Evolutionary conservation across 1,284 basidiomycete species (phyloP), one percentile per base, ranked within the genome.

Genomic region (Inonotus obliquus): DNA sequence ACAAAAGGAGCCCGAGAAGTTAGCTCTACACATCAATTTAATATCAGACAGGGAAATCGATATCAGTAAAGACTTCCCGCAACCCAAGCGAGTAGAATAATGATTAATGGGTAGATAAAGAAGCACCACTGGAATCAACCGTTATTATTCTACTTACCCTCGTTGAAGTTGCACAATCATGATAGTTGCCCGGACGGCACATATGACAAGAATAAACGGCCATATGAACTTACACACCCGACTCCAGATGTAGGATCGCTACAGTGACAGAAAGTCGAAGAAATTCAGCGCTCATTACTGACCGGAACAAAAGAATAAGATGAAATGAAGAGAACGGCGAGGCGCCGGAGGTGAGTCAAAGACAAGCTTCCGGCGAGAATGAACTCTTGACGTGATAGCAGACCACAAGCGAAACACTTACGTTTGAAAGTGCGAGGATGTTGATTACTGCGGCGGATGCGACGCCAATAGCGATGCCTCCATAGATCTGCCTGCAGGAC

Each of bases 161-260:
- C 85, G 79, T 70, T 86, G 79, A 63, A 89, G 80, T 72, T 88
- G 76, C 72, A 87, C 82, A 71, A 89, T 86, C 85, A 91, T 91
- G 65, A 89, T 72, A 67, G 86, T 85, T 41, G 83, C 87, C 65
- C 89, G 82, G 60, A 91, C 73, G 27, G 83, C 84, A 67, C 76
- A 79, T 63, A 87, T 79, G 70, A 90, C 76, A 67, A 91, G 83
- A 64, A 89, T 68, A 71, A 90, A 81, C 2, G 88, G 87, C 87
- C 88, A 91, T 45, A 89, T 66, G 75, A 87, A 85, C 70, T 85
- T 85, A 74, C 79, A 80, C 9, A 83, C 84, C 65, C 87, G 80
- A 65, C 81, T 82, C 81, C 85, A 90, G 69, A 85, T 82, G 76
- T 88, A 89, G 61, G 87, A 89, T 74, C 81, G 79, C 87, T 89